Conservation (phyloP, 2,329 filamentous ascomycete genomes). For the Neonectria faginata region DNA sequence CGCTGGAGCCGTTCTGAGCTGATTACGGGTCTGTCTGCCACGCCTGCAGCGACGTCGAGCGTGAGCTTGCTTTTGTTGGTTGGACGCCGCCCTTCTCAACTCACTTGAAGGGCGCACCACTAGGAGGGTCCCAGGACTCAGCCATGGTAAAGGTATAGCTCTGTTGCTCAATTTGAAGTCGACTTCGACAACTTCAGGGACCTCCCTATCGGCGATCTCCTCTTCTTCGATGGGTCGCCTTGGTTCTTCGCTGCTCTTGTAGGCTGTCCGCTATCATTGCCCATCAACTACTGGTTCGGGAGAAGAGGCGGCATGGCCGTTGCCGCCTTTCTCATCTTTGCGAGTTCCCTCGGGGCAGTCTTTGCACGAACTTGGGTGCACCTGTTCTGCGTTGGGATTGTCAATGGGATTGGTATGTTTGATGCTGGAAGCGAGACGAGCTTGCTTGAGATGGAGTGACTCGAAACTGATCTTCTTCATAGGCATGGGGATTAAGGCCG, state of each 20-base stretch:
- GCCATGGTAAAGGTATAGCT: no score
- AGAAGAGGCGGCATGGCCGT: slow-evolving; percentile 54
- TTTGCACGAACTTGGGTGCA: slow-evolving; percentile 50
- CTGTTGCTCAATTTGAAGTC: no score
- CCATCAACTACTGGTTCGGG: slow-evolving; percentile 56
- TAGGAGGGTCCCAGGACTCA: no score
- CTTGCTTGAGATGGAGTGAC: background rate
- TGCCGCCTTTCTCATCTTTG: slow-evolving; percentile 54
- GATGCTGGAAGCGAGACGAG: background rate
- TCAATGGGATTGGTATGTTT: slow-evolving; percentile 55
- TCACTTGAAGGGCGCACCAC: no score
- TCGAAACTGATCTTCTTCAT: background rate
- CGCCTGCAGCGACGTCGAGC: no score
- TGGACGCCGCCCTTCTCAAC: no score
- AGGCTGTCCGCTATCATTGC: slow-evolving; percentile 55
- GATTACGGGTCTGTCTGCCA: no score
- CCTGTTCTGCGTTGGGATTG: slow-evolving; percentile 50
- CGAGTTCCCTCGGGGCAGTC: slow-evolving; percentile 53
- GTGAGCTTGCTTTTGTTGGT: no score
- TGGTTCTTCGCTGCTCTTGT: slow-evolving; percentile 55
- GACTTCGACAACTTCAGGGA: no score
- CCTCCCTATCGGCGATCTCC: no score
- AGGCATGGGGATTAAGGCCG: slow-evolving; percentile 61
- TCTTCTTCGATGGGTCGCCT: slow-evolving; percentile 52
- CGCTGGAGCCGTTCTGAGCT: no score